Conservation (phyloP, 257 asterid genomes). For the Leonotis leonurus region DNA sequence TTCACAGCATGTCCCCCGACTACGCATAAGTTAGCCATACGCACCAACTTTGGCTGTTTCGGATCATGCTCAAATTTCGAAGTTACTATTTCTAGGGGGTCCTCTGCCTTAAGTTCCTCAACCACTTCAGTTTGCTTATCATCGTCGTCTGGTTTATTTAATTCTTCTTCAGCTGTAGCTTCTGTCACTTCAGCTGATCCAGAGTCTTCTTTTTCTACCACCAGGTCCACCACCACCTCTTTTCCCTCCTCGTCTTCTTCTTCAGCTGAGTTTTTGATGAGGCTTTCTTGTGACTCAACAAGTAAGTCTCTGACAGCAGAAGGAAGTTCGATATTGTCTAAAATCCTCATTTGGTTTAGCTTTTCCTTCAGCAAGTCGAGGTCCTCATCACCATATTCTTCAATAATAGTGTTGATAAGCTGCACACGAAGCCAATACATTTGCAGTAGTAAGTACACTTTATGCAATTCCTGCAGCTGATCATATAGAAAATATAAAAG, state of each 20-base stretch:
- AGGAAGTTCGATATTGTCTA: slow-evolving; percentile 54
- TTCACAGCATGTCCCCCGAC: slow-evolving; percentile 88
- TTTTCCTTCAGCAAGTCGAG: slow-evolving; percentile 39
- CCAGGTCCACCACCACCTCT: not conserved
- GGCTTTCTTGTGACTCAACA: slow-evolving; percentile 34
- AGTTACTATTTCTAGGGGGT: slow-evolving; percentile 23
- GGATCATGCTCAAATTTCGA: slow-evolving; percentile 33
- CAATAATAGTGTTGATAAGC: slow-evolving; percentile 38
- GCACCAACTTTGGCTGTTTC: slow-evolving; percentile 49
- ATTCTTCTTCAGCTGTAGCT: slow-evolving; percentile 12
- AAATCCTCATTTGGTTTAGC: slow-evolving; percentile 44
- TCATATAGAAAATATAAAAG: not conserved
- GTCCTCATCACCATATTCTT: slow-evolving; percentile 43
- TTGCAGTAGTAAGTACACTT: not conserved
- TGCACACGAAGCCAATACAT: slow-evolving; percentile 17
- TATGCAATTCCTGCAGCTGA: too few species aligned
- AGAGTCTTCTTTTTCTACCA: slow-evolving; percentile 15
- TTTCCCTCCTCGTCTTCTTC: not conserved
- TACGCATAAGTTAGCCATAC: slow-evolving; percentile 83
- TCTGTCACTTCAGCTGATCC: slow-evolving; percentile 21
- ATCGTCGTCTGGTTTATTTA: slow-evolving; percentile 12
- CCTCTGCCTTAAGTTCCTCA: slow-evolving; percentile 12
- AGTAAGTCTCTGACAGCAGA: slow-evolving; percentile 34
- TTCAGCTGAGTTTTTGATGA: slow-evolving; percentile 12
- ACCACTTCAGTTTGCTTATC: slow-evolving; percentile 15